Evolutionary conservation across 2,329 filamentous ascomycete species (phyloP).

Genomic region (Fusarium nanum): DNA sequence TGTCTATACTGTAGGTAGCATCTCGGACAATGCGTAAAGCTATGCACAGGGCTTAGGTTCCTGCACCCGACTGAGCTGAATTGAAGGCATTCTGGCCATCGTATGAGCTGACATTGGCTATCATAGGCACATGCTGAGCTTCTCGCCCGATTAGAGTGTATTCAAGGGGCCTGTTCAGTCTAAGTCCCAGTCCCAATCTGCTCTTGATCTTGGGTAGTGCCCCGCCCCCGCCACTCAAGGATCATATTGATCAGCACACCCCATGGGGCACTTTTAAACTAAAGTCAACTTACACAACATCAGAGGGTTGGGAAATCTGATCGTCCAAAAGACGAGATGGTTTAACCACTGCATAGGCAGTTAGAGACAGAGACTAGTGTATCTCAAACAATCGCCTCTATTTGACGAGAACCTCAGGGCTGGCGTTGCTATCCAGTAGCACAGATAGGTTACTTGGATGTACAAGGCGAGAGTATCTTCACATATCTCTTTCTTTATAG

Average conservation of each 20-base stretch:
- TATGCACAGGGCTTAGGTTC: not conserved
- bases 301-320: not conserved
- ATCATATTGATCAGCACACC: not conserved
- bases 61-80: conserved; percentile 1
- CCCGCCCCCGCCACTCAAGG: conserved; percentile 1
- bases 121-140: not conserved
- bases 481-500: too few relatives aligned
- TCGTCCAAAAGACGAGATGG: not conserved
- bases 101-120: not conserved
- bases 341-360: too few relatives aligned
- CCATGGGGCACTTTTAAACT: not conserved
- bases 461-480: too few relatives aligned
- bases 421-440: too few relatives aligned
- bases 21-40: not conserved
- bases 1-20: not conserved
- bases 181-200: not conserved
- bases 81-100: not conserved
- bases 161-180: not conserved
- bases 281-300: not conserved
- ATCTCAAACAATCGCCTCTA: too few relatives aligned
- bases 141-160: conserved; percentile 8
- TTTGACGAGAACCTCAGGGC: too few relatives aligned
- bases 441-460: too few relatives aligned
- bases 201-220: not conserved
- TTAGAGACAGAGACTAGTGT: too few relatives aligned